Conservation (phyloP, 1,284 basidiomycete genomes). For the Papiliotrema terrestris region DNA sequence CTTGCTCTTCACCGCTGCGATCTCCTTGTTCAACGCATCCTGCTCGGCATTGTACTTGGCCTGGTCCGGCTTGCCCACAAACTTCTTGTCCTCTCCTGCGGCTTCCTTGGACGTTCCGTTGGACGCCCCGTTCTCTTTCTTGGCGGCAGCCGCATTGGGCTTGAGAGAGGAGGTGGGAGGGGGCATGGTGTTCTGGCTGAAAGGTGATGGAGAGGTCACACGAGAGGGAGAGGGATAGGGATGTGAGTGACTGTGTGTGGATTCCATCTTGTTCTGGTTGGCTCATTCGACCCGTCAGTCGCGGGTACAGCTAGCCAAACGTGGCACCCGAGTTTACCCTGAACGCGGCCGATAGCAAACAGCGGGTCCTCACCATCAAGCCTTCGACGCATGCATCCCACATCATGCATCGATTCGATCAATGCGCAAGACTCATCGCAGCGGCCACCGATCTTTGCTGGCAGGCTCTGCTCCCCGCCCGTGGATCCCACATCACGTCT, state of each 20-base stretch:
- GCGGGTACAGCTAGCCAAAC: no score
- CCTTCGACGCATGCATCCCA: no score
- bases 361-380: no score
- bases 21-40: constrained; percentile 73
- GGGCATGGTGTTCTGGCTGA: constrained; percentile 31
- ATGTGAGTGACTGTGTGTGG: neutral
- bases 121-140: constrained; percentile 12
- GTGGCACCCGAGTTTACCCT: no score
- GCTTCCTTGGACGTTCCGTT: constrained; percentile 53
- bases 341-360: no score
- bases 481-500: constrained; percentile 52
- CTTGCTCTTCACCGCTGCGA: constrained; percentile 73
- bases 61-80: constrained; percentile 72
- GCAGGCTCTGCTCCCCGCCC: neutral
- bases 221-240: neutral
- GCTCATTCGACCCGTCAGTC: no score
- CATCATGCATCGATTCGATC: no score
- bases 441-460: neutral
- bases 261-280: neutral
- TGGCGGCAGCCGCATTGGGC: constrained; percentile 25
- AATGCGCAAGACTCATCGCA: no score
- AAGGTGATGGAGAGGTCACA: neutral
- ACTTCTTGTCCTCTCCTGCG: constrained; percentile 53
- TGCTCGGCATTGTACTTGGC: constrained; percentile 75
- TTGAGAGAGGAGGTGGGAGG: constrained; percentile 44